Conservation (phyloP, 1,284 basidiomycete genomes). For the Phellopilus nigrolimitatus region DNA sequence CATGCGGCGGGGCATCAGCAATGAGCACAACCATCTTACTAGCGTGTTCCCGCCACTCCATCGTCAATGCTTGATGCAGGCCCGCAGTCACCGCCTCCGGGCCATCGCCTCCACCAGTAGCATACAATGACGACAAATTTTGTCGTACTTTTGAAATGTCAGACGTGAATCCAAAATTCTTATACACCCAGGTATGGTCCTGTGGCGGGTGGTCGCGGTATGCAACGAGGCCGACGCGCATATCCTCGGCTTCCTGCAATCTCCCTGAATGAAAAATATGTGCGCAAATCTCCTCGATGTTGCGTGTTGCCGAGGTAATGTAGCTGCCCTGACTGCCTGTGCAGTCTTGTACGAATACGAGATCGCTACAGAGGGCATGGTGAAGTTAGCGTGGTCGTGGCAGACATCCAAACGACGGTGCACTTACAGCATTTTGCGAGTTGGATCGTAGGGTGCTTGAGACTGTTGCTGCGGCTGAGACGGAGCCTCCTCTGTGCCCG, state of each 20-base stretch:
- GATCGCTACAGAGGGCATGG: slow-evolving; percentile 55
- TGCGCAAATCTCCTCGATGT: slow-evolving; percentile 95
- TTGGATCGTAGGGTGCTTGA: slow-evolving; percentile 35
- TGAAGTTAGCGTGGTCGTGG: slow-evolving; percentile 14
- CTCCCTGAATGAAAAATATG: slow-evolving; percentile 95
- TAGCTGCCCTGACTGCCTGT: slow-evolving; percentile 85
- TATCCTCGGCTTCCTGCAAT: slow-evolving; percentile 79
- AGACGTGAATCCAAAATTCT: slow-evolving; percentile 92
- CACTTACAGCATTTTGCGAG: slow-evolving; percentile 69
- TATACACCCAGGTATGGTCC: slow-evolving; percentile 89
- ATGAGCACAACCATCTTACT: slow-evolving; percentile 96
- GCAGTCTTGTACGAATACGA: slow-evolving; percentile 88
- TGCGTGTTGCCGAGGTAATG: slow-evolving; percentile 90
- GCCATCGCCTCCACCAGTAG: slow-evolving; percentile 95
- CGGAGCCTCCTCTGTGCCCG: slow-evolving; percentile 30
- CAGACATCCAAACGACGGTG: slow-evolving; percentile 6
- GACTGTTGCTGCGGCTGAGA: slow-evolving; percentile 33
- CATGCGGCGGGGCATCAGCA: slow-evolving; percentile 97
- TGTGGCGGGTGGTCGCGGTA: slow-evolving; percentile 95
- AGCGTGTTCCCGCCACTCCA: slow-evolving; percentile 88
- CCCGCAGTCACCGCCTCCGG: slow-evolving; percentile 98
- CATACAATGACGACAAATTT: slow-evolving; percentile 81
- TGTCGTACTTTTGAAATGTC: slow-evolving; percentile 85
- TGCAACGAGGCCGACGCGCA: slow-evolving; percentile 87
- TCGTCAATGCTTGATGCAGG: slow-evolving; percentile 77